Percentiles rank a stretch among this genome's conserved stretches.
Conservation (phyloP, 176 grass and related monocot genomes). For the Rhynchospora tenuis region DNA sequence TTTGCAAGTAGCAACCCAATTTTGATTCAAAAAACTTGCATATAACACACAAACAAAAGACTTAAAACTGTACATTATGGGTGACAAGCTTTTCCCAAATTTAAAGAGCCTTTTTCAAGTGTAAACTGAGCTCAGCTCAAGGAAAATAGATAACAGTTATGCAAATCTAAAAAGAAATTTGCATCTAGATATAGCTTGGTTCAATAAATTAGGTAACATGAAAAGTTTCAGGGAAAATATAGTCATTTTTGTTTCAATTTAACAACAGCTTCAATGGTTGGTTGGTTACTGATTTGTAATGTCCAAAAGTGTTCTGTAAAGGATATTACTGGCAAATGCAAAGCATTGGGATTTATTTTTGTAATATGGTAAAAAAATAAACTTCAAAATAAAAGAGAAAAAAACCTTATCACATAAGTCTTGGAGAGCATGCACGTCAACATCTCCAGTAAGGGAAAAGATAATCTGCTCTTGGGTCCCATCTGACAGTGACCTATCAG, state of each 20-base stretch:
- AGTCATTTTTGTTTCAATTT: background rate
- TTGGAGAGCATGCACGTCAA: slow-evolving; percentile 88
- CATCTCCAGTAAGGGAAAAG: slow-evolving; percentile 80
- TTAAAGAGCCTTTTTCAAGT: too few relatives aligned
- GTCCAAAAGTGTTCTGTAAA: background rate
- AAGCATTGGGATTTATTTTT: background rate
- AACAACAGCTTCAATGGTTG: background rate
- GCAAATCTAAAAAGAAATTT: background rate
- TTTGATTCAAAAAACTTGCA: background rate
- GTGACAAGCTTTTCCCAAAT: background rate
- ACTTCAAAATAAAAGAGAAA: slow-evolving; percentile 8
- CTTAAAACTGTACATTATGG: background rate
- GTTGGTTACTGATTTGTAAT: background rate
- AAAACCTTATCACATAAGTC: slow-evolving; percentile 80
- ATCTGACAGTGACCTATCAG: slow-evolving; percentile 65
- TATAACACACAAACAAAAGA: background rate
- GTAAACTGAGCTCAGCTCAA: background rate
- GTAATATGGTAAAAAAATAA: background rate
- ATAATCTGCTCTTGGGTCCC: slow-evolving; percentile 79
- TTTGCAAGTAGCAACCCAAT: too few relatives aligned
- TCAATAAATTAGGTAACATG: background rate
- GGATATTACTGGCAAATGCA: slow-evolving; percentile 4
- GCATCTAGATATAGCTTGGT: background rate
- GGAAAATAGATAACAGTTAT: background rate
- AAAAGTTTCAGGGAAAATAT: background rate